Evolutionary conservation across 2,329 filamentous ascomycete species (phyloP).

Genomic region (Sordariomycetes sp.): DNA sequence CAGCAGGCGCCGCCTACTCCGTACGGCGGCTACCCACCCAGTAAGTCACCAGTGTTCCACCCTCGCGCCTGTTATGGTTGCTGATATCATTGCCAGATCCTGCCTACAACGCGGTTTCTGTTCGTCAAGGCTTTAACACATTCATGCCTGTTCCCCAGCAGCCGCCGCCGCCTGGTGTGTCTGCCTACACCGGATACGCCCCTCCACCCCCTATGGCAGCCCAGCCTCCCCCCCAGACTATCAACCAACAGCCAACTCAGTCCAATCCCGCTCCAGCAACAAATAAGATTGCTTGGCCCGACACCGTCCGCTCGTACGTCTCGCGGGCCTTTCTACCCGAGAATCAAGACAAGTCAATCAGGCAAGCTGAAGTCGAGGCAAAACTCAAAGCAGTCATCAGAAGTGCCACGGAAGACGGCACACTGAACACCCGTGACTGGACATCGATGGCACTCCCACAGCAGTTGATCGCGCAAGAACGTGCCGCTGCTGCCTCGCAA

Average conservation of each 20-base stretch:
- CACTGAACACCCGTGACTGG: constrained; percentile 74
- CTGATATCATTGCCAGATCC: constrained; percentile 30
- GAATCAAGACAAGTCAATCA: constrained; percentile 55
- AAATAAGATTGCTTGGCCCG: constrained; percentile 69
- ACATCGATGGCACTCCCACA: constrained; percentile 75
- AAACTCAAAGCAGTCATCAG: constrained; percentile 84
- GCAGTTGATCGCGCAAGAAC: constrained; percentile 67
- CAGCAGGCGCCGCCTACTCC: constrained; percentile 22
- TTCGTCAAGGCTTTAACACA: constrained; percentile 49
- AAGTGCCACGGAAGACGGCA: constrained; percentile 64
- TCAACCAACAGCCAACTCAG: constrained; percentile 6
- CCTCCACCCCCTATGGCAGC: constrained; percentile 11
- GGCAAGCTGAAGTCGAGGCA: constrained; percentile 64
- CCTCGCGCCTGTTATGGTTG: not conserved
- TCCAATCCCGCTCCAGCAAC: constrained; percentile 14
- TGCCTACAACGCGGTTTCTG: constrained; percentile 52
- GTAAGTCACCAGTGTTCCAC: constrained; percentile 16
- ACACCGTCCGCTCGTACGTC: constrained; percentile 79
- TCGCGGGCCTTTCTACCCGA: constrained; percentile 75
- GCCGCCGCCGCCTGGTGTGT: no score
- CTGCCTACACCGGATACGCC: constrained; percentile 21
- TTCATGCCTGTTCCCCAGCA: constrained; percentile 26
- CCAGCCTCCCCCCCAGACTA: constrained; percentile 7
- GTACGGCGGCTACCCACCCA: constrained; percentile 28
- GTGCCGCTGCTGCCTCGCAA: constrained; percentile 13